Percentiles rank a stretch among this genome's conserved stretches.
Evolutionary conservation across 352 stramenopile species (phyloP).

Genomic region (Phytophthora syringae): DNA sequence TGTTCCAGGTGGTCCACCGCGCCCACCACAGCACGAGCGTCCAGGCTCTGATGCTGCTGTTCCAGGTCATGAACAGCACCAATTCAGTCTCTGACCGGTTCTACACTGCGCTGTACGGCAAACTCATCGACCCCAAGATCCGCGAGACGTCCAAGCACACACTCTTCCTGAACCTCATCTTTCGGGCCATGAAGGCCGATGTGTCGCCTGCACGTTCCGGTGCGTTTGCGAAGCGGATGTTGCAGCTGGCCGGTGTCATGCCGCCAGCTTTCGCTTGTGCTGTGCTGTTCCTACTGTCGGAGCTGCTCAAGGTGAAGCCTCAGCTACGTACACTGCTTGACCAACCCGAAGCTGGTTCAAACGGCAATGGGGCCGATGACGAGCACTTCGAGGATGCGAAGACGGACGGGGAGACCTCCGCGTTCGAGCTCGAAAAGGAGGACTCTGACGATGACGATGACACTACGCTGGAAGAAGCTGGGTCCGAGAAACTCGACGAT

Average conservation of each 20-base stretch:
- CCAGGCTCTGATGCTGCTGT: constrained; percentile 97
- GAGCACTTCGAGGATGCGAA: constrained; percentile 69
- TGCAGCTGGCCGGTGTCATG: constrained; percentile 86
- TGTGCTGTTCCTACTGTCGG: constrained; percentile 95
- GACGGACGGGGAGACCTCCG: constrained; percentile 36
- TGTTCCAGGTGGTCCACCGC: constrained; percentile 85
- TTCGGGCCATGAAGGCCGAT: constrained; percentile 97
- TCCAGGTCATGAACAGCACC: constrained; percentile 89
- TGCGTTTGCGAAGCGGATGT: constrained; percentile 95
- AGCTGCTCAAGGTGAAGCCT: constrained; percentile 91
- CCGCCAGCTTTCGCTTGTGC: constrained; percentile 91
- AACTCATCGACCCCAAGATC: constrained; percentile 91
- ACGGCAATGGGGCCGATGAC: constrained; percentile 36
- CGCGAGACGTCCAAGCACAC: constrained; percentile 94
- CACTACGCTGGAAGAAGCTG: constrained; percentile 28
- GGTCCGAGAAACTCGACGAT: constrained; percentile 40
- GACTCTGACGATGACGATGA: constrained; percentile 47
- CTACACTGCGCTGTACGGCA: constrained; percentile 97
- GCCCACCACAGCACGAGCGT: constrained; percentile 94
- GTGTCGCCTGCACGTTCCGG: constrained; percentile 77
- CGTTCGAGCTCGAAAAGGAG: constrained; percentile 49
- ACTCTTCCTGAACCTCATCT: constrained; percentile 98
- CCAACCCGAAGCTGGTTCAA: constrained; percentile 52
- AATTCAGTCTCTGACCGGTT: constrained; percentile 95
- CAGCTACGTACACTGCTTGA: constrained; percentile 76